phyloP scores from a whole-genome alignment of 1,139 yeast species.

The Blastobotrys aristatus region DNA sequence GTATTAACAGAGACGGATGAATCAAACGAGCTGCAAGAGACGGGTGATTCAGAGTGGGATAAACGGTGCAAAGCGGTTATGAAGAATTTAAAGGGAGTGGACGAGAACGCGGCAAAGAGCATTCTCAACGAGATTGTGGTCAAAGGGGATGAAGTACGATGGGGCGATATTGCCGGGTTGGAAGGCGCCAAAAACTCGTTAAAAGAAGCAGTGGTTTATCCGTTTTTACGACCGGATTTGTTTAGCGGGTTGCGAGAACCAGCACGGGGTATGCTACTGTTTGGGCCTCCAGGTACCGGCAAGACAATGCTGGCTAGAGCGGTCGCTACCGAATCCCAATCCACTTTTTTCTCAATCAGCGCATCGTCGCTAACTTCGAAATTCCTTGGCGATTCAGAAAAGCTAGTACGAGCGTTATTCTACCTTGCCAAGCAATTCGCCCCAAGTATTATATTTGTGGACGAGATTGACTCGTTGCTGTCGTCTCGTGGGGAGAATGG shows the following conservation, averaged over 20 bases:
- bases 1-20: constrained; percentile 1
- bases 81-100: constrained; percentile 42
- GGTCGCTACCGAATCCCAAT: constrained; percentile 92
- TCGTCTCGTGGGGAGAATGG: constrained; percentile 78
- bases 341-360: constrained; percentile 88
- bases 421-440: constrained; percentile 79
- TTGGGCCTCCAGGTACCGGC: constrained; percentile 99
- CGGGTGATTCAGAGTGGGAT: constrained; percentile 25
- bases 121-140: constrained; percentile 88
- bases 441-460: constrained; percentile 92
- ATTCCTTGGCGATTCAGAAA: constrained; percentile 85
- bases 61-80: constrained; percentile 28
- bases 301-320: constrained; percentile 97
- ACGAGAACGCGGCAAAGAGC: constrained; percentile 70
- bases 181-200: constrained; percentile 85
- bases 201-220: constrained; percentile 95
- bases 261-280: constrained; percentile 89
- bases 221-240: constrained; percentile 88
- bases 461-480: constrained; percentile 89
- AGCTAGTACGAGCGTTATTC: constrained; percentile 84
- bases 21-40: neutral
- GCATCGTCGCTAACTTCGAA: constrained; percentile 92
- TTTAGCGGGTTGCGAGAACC: constrained; percentile 93
- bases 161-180: constrained; percentile 96
- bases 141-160: constrained; percentile 90